Evolutionary conservation across 305 asterid genomes (phyloP).

Genomic region (Fraxinus velutina): DNA sequence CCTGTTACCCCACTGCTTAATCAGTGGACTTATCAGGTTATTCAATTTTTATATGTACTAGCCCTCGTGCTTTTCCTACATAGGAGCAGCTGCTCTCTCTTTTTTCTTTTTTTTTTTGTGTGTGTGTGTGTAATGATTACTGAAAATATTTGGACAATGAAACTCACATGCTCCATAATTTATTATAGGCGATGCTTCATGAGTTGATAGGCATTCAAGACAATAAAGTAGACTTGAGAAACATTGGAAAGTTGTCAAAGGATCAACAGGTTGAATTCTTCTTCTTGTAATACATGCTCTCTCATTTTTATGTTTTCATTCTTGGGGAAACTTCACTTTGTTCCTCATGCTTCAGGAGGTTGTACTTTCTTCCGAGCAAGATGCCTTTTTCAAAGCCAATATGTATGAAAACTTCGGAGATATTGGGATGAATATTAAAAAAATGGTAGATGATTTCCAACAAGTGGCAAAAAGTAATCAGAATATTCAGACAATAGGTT

Average conservation of each 20-base stretch:
- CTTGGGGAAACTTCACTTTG: slow-evolving; percentile 24
- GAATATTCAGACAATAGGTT: slow-evolving; percentile 96
- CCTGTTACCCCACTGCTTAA: slow-evolving; percentile 93
- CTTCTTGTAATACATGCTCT: slow-evolving; percentile 11
- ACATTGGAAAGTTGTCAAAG: slow-evolving; percentile 58
- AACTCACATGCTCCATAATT: slow-evolving; percentile 24
- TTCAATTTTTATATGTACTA: background rate
- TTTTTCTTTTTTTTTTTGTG: background rate
- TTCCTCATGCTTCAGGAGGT: slow-evolving; percentile 63
- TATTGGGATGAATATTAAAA: slow-evolving; percentile 93
- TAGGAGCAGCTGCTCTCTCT: background rate
- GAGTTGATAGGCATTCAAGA: slow-evolving; percentile 92
- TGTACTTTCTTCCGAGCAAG: slow-evolving; percentile 94
- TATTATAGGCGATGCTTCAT: slow-evolving; percentile 89
- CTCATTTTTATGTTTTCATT: slow-evolving; percentile 18
- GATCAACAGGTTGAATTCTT: slow-evolving; percentile 74
- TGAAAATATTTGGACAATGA: background rate
- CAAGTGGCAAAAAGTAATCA: slow-evolving; percentile 93
- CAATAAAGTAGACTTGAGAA: slow-evolving; percentile 80
- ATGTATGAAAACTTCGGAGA: slow-evolving; percentile 96
- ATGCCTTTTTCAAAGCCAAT: slow-evolving; percentile 85
- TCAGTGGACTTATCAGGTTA: slow-evolving; percentile 99
- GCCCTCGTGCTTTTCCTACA: slow-evolving; percentile 15
- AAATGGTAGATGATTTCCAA: slow-evolving; percentile 94
- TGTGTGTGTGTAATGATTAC: background rate